Base-by-base conservation (phyloP, 176 grass and related monocot genomes). In the Puya raimondii region DNA sequence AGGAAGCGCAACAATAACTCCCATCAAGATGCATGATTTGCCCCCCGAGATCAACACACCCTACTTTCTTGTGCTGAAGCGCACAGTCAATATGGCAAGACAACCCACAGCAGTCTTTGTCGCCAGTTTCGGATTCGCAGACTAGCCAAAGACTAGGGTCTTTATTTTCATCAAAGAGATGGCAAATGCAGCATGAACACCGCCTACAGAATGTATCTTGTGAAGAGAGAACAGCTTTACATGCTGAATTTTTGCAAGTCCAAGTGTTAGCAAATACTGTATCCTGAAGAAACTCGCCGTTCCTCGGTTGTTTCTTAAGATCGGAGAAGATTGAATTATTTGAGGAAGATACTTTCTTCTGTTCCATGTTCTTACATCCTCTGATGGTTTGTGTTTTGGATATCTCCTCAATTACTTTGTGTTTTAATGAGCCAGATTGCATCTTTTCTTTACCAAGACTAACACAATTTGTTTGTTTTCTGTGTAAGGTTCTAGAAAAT, bases 21-120 rank as follows among this genome's bases (percentile, higher is more conserved):
- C 95, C 95, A 84, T 99, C 95, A 63, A 99, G 87, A 85, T 81
- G 83, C 77, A 99, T 81, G 59, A 66, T 69, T 59, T 91, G 75
- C 18, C 79, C 85, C 18, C 79, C 85, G 49, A 99, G 71, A 76
- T 82, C 76, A 88, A 93, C 79, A 74, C 80, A 90, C 50, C 95
- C 95, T 11, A 79, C 87, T 74, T 81, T 87, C 70, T 83, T 86
- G 76, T 87, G 67, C 58, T 76, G 69, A 70, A 99, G 77, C 29
- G 85, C 87, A 73, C 94, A 99, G 67, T 99, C 90, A 74, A 99
- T 85, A 76, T 99, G 94, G 72, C 94, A 99, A 83, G 94, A 99
- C 67, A 86, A 87, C 20, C 94, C 90, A 75, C 94, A 99, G 6
- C 83, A 99, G 71, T 93, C 79, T 49, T 80, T 93, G 53, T 87